Evolutionary conservation across 352 stramenopile species (phyloP).

Genomic region (Globisporangium alternatum): DNA sequence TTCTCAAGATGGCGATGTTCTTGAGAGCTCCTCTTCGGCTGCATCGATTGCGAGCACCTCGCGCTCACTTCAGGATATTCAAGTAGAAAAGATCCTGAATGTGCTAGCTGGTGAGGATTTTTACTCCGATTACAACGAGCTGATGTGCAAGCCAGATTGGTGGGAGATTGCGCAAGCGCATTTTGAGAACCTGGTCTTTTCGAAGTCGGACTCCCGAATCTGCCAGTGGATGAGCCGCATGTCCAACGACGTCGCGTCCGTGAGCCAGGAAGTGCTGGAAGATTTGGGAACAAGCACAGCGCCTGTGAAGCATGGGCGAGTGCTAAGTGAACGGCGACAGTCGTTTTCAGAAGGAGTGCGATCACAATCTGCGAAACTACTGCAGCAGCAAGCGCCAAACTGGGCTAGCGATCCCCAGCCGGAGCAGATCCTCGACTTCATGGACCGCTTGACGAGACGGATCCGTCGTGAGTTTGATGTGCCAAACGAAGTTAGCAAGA

Average conservation of each 20-base stretch:
- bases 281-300: slow-evolving; percentile 16
- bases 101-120: slow-evolving; percentile 79
- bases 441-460: slow-evolving; percentile 57
- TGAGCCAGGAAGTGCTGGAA: slow-evolving; percentile 60
- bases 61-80: slow-evolving; percentile 51
- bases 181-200: slow-evolving; percentile 86
- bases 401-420: slow-evolving; percentile 66
- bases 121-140: slow-evolving; percentile 77
- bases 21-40: slow-evolving; percentile 14
- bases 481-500: slow-evolving; percentile 70
- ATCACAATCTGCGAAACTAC: background rate
- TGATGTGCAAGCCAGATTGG: slow-evolving; percentile 78
- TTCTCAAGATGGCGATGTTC: slow-evolving; percentile 4
- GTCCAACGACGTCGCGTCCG: slow-evolving; percentile 55
- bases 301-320: background rate
- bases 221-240: slow-evolving; percentile 70
- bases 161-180: slow-evolving; percentile 83
- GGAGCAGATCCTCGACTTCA: slow-evolving; percentile 77
- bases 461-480: slow-evolving; percentile 80
- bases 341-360: slow-evolving; percentile 15
- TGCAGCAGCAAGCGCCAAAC: slow-evolving; percentile 25
- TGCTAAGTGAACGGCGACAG: slow-evolving; percentile 6
- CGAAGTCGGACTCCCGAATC: slow-evolving; percentile 57
- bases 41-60: slow-evolving; percentile 20
- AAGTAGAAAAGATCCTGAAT: slow-evolving; percentile 74